phyloP scores from a whole-genome alignment of 2,329 filamentous ascomycete species.

The Trichoderma hamatum region DNA sequence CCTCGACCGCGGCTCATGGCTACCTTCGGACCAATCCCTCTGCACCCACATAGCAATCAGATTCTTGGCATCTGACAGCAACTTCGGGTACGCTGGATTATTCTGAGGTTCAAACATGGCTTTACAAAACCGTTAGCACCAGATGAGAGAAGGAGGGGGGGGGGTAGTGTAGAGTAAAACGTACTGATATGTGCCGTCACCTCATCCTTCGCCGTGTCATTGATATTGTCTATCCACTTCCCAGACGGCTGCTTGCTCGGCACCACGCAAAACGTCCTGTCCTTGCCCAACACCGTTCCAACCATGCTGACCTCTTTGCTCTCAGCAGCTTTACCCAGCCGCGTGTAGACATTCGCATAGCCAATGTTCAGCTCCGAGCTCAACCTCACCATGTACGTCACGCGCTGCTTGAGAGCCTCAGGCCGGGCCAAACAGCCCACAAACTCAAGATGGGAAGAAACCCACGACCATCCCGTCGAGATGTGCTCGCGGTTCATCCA shows the following conservation, averaged over 20 bases:
- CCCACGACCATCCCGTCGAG: conserved; percentile 76
- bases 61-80: conserved; percentile 67
- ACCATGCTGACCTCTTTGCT: conserved; percentile 57
- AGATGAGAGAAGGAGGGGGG: neutral
- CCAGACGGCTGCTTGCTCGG: conserved; percentile 60
- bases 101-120: conserved; percentile 73
- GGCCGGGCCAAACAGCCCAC: conserved; percentile 85
- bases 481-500: conserved; percentile 85
- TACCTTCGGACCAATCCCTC: conserved; percentile 68
- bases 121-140: conserved; percentile 35
- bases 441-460: conserved; percentile 88
- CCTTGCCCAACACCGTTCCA: conserved; percentile 63
- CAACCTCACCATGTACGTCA: conserved; percentile 68
- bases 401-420: conserved; percentile 76
- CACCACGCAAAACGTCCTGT: conserved; percentile 87
- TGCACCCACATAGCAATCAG: conserved; percentile 67
- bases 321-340: conserved; percentile 70
- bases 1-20: conserved; percentile 41
- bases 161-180: neutral
- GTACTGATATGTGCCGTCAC: conserved; percentile 75
- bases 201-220: conserved; percentile 80
- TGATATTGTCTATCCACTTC: conserved; percentile 72
- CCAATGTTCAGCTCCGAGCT: conserved; percentile 69
- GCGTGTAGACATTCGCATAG: conserved; percentile 86
- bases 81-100: conserved; percentile 72